Evolutionary conservation across 164 flowering plant species (phyloP).

Genomic region (Macadamia tetraphylla): DNA sequence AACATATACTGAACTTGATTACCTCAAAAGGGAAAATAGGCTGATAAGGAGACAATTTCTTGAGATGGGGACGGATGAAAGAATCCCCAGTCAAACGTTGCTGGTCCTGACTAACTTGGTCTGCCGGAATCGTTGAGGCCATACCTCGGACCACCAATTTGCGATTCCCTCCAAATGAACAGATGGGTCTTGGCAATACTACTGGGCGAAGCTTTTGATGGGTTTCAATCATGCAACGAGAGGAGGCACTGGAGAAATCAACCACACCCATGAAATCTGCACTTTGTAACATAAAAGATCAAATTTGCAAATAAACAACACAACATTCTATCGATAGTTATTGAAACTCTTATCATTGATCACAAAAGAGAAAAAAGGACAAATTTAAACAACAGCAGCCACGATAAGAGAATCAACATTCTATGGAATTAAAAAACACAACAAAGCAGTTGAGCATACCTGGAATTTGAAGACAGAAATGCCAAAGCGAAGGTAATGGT

Average conservation of each 20-base stretch:
- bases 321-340: too few relatives aligned
- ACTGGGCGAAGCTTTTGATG: conserved; percentile 2
- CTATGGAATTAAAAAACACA: too few relatives aligned
- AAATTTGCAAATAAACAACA: not conserved
- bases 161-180: conserved; percentile 20
- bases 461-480: too few relatives aligned
- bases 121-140: conserved; percentile 41
- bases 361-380: too few relatives aligned
- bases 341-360: too few relatives aligned
- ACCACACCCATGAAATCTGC: conserved; percentile 44
- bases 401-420: too few relatives aligned
- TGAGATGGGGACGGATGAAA: conserved; percentile 80
- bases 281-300: not conserved
- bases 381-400: too few relatives aligned
- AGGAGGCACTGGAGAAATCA: conserved; percentile 24
- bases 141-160: conserved; percentile 29
- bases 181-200: conserved; percentile 15
- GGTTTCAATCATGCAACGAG: conserved; percentile 19
- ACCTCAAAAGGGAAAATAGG: conserved; percentile 98
- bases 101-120: conserved; percentile 22
- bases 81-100: conserved; percentile 54
- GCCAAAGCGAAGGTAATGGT: too few relatives aligned
- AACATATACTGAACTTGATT: not conserved
- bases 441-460: too few relatives aligned
- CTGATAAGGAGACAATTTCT: conserved; percentile 80